Conservation (phyloP, 352 stramenopile species). For the Aphanomyces astaci region DNA sequence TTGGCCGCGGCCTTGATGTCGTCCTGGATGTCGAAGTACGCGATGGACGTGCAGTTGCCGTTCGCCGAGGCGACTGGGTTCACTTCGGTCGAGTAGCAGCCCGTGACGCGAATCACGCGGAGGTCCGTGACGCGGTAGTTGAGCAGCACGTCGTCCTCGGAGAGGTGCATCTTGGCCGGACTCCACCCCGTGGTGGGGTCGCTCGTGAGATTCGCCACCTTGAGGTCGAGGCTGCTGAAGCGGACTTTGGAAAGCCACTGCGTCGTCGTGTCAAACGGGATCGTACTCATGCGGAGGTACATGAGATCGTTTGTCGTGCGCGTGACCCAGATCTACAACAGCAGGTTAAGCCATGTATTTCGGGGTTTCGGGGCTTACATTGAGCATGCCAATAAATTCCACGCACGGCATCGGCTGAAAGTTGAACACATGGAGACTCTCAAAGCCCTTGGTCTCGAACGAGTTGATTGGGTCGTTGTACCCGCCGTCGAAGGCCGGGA, state of each 20-base stretch:
- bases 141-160: slow-evolving; percentile 36
- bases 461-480: slow-evolving; percentile 70
- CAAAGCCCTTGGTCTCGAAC: slow-evolving; percentile 80
- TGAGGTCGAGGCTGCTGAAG: not conserved
- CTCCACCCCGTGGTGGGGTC: slow-evolving; percentile 32
- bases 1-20: slow-evolving; percentile 43
- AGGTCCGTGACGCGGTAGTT: slow-evolving; percentile 49
- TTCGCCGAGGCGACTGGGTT: slow-evolving; percentile 46
- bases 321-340: slow-evolving; percentile 25
- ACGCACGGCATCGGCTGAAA: slow-evolving; percentile 16
- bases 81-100: slow-evolving; percentile 66
- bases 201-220: not conserved
- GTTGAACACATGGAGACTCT: slow-evolving; percentile 54
- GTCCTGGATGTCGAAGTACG: slow-evolving; percentile 78
- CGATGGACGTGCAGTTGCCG: slow-evolving; percentile 53
- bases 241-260: not conserved
- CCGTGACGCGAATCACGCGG: slow-evolving; percentile 67
- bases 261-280: not conserved
- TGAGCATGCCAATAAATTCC: not conserved
- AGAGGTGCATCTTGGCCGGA: slow-evolving; percentile 27
- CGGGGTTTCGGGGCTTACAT: slow-evolving; percentile 19
- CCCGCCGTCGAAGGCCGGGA: slow-evolving; percentile 80
- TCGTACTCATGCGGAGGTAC: not conserved
- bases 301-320: slow-evolving; percentile 27
- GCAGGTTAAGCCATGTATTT: too few relatives aligned